These are phyloP conservation scores for Trametes maxima DNA, from an alignment of 768 basidiomycete species.

Conservation along the genomic window DNA sequence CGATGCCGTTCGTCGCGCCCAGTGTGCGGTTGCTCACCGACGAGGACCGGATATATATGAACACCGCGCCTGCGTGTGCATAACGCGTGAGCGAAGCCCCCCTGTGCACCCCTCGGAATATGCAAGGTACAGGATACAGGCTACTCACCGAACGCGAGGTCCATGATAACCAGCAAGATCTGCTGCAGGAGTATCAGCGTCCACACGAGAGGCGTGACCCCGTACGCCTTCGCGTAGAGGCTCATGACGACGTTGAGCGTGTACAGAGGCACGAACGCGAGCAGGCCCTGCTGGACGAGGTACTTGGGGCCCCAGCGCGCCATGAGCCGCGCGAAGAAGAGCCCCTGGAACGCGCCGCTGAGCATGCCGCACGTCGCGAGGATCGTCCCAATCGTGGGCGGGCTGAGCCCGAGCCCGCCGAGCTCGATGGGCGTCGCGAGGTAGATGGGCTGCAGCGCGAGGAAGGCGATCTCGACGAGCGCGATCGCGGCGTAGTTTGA, in stretches of 20 bases:
- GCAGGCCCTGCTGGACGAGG: constrained; percentile 30
- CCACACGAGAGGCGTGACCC: constrained; percentile 28
- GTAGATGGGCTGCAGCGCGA: constrained; percentile 43
- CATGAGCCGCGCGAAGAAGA: constrained; percentile 41
- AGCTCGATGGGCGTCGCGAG: constrained; percentile 40
- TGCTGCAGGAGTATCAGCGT: constrained; percentile 31
- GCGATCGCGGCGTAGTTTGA: constrained; percentile 38
- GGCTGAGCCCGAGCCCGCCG: constrained; percentile 41
- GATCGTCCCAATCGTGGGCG: constrained; percentile 41
- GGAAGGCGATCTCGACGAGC: constrained; percentile 41
- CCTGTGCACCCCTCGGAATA: no score
- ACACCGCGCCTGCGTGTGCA: constrained; percentile 26
- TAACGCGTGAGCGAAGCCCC: no score
- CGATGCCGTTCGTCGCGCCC: constrained; percentile 56
- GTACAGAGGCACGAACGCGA: constrained; percentile 30
- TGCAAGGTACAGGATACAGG: not conserved
- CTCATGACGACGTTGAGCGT: constrained; percentile 35
- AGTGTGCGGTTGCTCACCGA: constrained; percentile 39
- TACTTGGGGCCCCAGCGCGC: constrained; percentile 40
- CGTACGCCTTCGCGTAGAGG: constrained; percentile 25
- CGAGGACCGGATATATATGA: constrained; percentile 36
- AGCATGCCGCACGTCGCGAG: constrained; percentile 40
- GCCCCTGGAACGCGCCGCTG: constrained; percentile 40
- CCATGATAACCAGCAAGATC: constrained; percentile 28
- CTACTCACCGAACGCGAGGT: constrained; percentile 34